Percentiles rank a stretch among this genome's conserved stretches.
Evolutionary conservation across 1,139 yeast species (phyloP).

Genomic region (Geotrichum cucujoidarum): DNA sequence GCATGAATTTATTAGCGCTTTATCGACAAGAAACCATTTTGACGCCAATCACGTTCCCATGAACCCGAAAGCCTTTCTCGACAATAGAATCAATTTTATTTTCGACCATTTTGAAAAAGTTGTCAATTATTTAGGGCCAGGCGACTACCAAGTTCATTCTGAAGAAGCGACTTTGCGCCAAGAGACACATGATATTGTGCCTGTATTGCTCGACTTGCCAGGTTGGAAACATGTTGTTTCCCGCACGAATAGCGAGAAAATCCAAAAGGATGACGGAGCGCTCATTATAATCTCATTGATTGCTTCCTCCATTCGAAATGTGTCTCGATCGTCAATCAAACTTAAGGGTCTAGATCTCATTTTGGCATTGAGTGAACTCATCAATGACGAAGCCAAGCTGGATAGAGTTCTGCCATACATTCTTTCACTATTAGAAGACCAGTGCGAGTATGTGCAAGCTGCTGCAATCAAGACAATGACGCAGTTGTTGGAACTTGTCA

Average conservation of each 20-base stretch:
- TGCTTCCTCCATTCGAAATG: conserved; percentile 60
- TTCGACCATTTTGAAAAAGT: conserved; percentile 40
- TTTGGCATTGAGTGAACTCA: conserved; percentile 67
- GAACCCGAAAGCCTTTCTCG: conserved; percentile 15
- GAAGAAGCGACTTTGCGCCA: conserved; percentile 2
- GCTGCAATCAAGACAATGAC: conserved; percentile 38
- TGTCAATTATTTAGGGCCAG: conserved; percentile 14
- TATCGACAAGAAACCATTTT: conserved; percentile 33
- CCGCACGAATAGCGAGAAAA: conserved; percentile 26
- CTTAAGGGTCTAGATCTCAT: conserved; percentile 72
- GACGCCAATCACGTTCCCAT: conserved; percentile 4
- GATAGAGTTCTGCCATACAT: conserved; percentile 83
- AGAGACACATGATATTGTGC: conserved; percentile 27
- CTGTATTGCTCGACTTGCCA: conserved; percentile 49
- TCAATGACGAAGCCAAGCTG: conserved; percentile 76
- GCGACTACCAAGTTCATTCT: conserved; percentile 15
- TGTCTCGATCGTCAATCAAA: conserved; percentile 58
- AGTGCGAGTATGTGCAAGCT: conserved; percentile 53
- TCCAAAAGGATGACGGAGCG: conserved; percentile 43
- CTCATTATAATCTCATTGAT: conserved; percentile 60
- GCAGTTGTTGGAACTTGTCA: conserved; percentile 60
- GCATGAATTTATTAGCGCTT: conserved; percentile 56
- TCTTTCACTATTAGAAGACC: conserved; percentile 51
- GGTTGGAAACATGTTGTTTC: conserved; percentile 37
- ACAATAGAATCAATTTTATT: conserved; percentile 16